A percentile compares a stretch with the other conserved stretches of the same genome.
Conservation (phyloP, 345 rosid species). For the Psidium guajava region DNA sequence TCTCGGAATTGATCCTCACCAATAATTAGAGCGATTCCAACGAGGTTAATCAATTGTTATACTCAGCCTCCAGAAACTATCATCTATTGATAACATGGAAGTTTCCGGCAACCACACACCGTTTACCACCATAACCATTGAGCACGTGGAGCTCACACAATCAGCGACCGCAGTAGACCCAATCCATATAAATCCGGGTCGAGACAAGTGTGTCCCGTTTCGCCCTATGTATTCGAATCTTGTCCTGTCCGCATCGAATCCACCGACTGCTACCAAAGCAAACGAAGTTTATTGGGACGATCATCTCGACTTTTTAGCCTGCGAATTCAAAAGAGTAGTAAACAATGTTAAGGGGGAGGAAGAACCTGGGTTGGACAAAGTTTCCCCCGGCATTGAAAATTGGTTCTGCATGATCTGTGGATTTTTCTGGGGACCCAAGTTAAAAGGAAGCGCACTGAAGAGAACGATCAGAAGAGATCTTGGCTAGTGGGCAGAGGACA, state of each 20-base stretch:
- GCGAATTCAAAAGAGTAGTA: background rate
- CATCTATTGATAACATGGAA: background rate
- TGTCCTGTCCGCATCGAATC: background rate
- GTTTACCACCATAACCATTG: background rate
- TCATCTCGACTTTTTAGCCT: background rate
- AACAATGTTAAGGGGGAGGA: background rate
- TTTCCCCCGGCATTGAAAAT: background rate
- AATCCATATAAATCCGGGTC: background rate
- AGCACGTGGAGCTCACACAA: background rate
- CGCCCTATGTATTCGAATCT: background rate
- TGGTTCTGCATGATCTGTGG: background rate
- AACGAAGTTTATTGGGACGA: background rate
- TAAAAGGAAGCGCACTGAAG: background rate
- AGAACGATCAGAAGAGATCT: background rate
- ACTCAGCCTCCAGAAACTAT: background rate
- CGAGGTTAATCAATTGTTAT: background rate
- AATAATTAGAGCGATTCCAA: background rate
- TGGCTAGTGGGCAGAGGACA: background rate
- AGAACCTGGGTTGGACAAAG: background rate
- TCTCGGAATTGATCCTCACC: background rate
- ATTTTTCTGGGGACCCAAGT: background rate
- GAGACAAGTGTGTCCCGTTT: background rate
- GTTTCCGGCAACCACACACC: accelerated
- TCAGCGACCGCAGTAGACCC: background rate
- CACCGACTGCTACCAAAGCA: background rate